Conservation (phyloP, 192 early-diverging fungal species). For the Funneliformis mosseae region DNA sequence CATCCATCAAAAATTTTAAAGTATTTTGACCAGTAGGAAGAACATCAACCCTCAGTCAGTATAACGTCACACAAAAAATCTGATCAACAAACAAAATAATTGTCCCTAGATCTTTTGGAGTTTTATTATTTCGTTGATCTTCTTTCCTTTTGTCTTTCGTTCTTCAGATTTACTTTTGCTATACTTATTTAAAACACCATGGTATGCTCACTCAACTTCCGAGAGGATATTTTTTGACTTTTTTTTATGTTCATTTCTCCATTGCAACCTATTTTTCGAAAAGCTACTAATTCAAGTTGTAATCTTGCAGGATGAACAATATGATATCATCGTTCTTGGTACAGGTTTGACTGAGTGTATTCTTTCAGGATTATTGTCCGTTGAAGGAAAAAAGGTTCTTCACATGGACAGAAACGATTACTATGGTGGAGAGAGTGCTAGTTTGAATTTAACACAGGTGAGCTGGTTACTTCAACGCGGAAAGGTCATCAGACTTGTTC, state of each 20-base stretch:
- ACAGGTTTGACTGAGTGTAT: slow-evolving; percentile 92
- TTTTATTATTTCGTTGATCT: not conserved
- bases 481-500: not conserved
- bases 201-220: not conserved
- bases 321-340: slow-evolving; percentile 88
- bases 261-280: not conserved
- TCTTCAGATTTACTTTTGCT: not conserved
- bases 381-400: slow-evolving; percentile 91
- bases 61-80: not conserved
- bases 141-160: not conserved
- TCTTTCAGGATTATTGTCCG: slow-evolving; percentile 82
- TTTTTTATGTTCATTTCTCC: not conserved
- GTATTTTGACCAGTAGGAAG: too few relatives aligned
- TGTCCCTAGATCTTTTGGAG: not conserved
- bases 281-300: not conserved
- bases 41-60: not conserved
- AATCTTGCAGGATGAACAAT: slow-evolving; percentile 74
- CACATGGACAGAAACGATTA: slow-evolving; percentile 96
- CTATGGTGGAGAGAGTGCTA: slow-evolving; percentile 96
- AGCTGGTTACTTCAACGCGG: not conserved
- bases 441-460: slow-evolving; percentile 95
- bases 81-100: not conserved
- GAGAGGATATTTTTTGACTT: too few relatives aligned
- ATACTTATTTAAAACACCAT: not conserved
- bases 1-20: too few relatives aligned